Base-by-base conservation (phyloP, 2,329 filamentous ascomycete genomes). In the Xylaria multiplex region DNA sequence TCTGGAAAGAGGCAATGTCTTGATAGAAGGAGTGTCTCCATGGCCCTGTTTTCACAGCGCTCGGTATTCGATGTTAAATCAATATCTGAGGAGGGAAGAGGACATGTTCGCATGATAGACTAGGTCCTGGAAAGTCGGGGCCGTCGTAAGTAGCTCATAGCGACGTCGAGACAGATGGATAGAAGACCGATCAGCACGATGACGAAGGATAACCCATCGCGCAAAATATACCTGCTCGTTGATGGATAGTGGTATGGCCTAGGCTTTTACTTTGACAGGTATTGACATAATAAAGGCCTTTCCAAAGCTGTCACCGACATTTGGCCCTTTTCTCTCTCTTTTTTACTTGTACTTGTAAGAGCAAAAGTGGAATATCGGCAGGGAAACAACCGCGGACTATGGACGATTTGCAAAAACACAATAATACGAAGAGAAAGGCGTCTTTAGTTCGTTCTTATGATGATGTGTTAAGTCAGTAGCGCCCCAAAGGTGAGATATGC, bases 31-130 rank as follows among this genome's bases (percentile, higher is more conserved):
- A 50, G 68, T 50, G 64, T 66, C 50, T 48, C 43, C 43, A 45
- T 48, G 43, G 49, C 40, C 35, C 54, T 32, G 42, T n/a, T 37
- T 45, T 43, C 40, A 27, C 56, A 56, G 58, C 62, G 64, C 65
- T 56, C 67, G 45, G 45, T 49, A 69, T 69, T 68, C 66, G 71
- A 73, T 67, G 67, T 53, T 54, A 57, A 50, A 59, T 62, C 45
- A 57, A 68, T 43, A 69, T 69, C 54, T 61, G 57, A 30, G 35
- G 62, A 7, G 27, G 58, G 58, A 19, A 7, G 58, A 58, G 43
- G 65, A 60, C 56, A 71, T 66, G 45, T 56, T 72, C 67, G 65
- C 57, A 30, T 64, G 53, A 68, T 61, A 54, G 62, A 65, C 59
- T 53, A 66, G 64, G 54, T 60, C 62, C 62, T 55, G 59, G 49